phyloP scores from a whole-genome alignment of 768 basidiomycete species.

The Boletus reticuloceps region DNA sequence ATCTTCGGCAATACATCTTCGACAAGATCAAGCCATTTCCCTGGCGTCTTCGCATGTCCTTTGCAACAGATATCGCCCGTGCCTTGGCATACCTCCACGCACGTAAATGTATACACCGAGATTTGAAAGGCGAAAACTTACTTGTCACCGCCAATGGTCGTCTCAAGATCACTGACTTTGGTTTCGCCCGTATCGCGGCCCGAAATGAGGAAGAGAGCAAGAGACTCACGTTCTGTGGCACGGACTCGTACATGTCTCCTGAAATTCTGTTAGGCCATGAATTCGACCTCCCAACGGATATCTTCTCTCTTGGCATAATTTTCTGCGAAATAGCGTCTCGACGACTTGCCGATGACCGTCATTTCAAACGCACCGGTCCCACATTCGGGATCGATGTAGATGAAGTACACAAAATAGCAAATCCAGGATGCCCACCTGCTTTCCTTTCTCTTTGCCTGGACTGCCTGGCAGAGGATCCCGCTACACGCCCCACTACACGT shows the following conservation, averaged over 20 bases:
- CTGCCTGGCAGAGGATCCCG: slow-evolving; percentile 67
- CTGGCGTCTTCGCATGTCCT: slow-evolving; percentile 91
- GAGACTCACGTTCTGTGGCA: slow-evolving; percentile 84
- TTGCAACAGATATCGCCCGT: slow-evolving; percentile 91
- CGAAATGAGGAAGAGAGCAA: slow-evolving; percentile 87
- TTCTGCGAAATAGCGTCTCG: slow-evolving; percentile 90
- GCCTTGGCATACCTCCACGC: slow-evolving; percentile 98
- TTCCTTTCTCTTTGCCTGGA: slow-evolving; percentile 78
- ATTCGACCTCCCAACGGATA: slow-evolving; percentile 92
- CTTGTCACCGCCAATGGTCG: slow-evolving; percentile 93
- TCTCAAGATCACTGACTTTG: slow-evolving; percentile 98
- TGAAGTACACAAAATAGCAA: slow-evolving; percentile 69
- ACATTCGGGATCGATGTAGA: slow-evolving; percentile 71
- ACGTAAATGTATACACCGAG: slow-evolving; percentile 83
- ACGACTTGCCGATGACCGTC: slow-evolving; percentile 77
- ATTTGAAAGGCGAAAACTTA: slow-evolving; percentile 96
- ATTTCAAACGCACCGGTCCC: slow-evolving; percentile 77
- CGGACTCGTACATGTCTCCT: slow-evolving; percentile 95
- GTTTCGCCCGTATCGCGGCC: slow-evolving; percentile 92
- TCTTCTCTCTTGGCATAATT: slow-evolving; percentile 91
- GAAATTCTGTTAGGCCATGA: slow-evolving; percentile 90
- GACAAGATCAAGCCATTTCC: slow-evolving; percentile 82
- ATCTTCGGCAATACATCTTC: slow-evolving; percentile 88
- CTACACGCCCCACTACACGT: slow-evolving; percentile 69
- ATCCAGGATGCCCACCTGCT: slow-evolving; percentile 71